Base-by-base conservation (phyloP, 1,284 basidiomycete species). In the Schizopora paradoxa region DNA sequence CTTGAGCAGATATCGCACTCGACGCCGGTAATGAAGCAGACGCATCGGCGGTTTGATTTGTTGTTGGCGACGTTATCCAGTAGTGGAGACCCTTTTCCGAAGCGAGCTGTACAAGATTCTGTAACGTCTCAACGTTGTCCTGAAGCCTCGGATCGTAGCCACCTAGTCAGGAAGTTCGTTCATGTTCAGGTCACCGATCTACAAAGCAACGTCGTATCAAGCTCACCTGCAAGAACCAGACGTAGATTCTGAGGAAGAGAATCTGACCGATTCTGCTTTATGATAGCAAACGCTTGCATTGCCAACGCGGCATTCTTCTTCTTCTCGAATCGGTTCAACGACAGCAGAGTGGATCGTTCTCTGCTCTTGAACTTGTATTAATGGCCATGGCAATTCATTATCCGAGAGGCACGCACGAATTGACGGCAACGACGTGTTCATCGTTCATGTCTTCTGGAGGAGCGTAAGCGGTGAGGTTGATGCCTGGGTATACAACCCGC, bases 251-350 rank as follows among this genome's bases (percentile, higher is more conserved):
- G 34, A 28, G 52, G 29, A 19, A 40, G 41, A 18, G 40, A 54
- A 23, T 41, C 27, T 11, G 48, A 10, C 3, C 54, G 36, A n/a
- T 41, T 54, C 39, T 54, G 53, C 32, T 63, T 58, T 14, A 84
- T 56, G 14, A 60, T 58, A 4, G 86, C 81, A 56, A 95, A 97
- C 0, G 94, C 72, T 35, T 84, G 68, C 21, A 99, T 70, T 0
- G 93, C 93, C 2, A 99, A 70, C 0, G 76, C 79, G 0, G 78
- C 74, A 55, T 99, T 95, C 69, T 99, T 99, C 72, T 98, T 99
- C 53, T 77, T 81, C 66, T 99, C 95, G 59, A 96, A 99, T 1
- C 95, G 86, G 61, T 99, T 99, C 42, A 99, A 70, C 0, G 93
- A 97, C 0, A 98, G 58, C 1, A 99, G 64, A 0, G 87, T 92